A percentile compares a stretch with the other conserved stretches of the same genome.
Evolutionary conservation across 192 early-diverging fungal genomes (phyloP).

Genomic region (Coemansia erecta): DNA sequence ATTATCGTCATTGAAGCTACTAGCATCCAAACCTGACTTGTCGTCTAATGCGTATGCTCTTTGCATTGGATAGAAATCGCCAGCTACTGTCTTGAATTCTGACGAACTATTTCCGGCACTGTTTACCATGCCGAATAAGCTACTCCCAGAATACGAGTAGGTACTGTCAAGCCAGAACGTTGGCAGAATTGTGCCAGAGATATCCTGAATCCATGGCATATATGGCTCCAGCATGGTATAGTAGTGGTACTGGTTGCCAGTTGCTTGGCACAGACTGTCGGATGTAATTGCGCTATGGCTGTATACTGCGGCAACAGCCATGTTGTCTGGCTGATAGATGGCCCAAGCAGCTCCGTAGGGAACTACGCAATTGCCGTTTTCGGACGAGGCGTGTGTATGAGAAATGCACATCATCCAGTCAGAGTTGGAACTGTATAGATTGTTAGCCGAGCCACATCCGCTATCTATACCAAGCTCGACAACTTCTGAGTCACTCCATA

Average conservation of each 20-base stretch:
- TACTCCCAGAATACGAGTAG: conserved; percentile 14
- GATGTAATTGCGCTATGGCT: conserved; percentile 29
- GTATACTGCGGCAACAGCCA: conserved; percentile 42
- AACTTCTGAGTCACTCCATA: background rate
- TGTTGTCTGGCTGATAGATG: conserved; percentile 31
- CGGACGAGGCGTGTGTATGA: conserved; percentile 19
- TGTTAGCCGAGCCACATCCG: conserved; percentile 29
- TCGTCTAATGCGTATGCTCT: background rate
- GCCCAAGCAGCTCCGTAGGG: conserved; percentile 40
- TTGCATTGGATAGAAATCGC: conserved; percentile 33
- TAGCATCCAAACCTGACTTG: background rate
- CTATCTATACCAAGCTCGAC: background rate
- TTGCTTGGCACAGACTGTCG: conserved; percentile 24
- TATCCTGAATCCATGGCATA: conserved; percentile 25
- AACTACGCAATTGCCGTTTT: conserved; percentile 30
- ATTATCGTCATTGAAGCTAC: background rate
- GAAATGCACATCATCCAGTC: conserved; percentile 30
- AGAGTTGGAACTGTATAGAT: conserved; percentile 35
- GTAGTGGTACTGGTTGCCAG: conserved; percentile 34
- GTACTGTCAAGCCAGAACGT: conserved; percentile 19
- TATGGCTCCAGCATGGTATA: conserved; percentile 44
- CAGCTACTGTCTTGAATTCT: conserved; percentile 21
- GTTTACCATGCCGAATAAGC: conserved; percentile 24
- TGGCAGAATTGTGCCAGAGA: conserved; percentile 20
- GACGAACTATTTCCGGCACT: conserved; percentile 12